Conservation (phyloP, 2,329 filamentous ascomycete genomes). For the Hyphodiscus sp. region DNA sequence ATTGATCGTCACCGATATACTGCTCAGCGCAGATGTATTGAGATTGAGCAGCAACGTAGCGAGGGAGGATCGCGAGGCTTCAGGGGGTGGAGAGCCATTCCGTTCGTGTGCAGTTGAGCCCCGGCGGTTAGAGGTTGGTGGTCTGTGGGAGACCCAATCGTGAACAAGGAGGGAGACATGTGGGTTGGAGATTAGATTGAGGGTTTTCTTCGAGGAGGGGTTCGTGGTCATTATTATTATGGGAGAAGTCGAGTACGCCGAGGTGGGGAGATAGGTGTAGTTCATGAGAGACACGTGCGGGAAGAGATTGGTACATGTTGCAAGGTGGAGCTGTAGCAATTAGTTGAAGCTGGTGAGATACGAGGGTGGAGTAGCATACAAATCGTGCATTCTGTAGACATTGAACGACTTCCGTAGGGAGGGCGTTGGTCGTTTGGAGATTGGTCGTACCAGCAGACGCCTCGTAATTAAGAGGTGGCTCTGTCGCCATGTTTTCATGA, state of each 20-base stretch:
- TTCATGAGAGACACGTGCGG: slow-evolving; percentile 98
- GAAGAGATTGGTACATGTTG: slow-evolving; percentile 75
- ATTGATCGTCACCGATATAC: slow-evolving; percentile 90
- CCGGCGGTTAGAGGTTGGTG: slow-evolving; percentile 61
- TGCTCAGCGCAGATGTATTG: slow-evolving; percentile 80
- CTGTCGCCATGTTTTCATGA: not conserved
- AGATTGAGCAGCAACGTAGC: slow-evolving; percentile 81
- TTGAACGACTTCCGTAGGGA: slow-evolving; percentile 80
- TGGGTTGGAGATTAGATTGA: slow-evolving; percentile 77
- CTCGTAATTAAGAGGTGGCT: slow-evolving; percentile 55
- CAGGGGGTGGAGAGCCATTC: slow-evolving; percentile 49
- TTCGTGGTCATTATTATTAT: slow-evolving; percentile 94
- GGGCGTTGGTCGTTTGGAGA: slow-evolving; percentile 53
- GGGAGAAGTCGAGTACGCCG: slow-evolving; percentile 61
- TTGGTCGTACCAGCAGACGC: slow-evolving; percentile 68
- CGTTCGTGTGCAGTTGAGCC: slow-evolving; percentile 47
- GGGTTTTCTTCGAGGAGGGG: slow-evolving; percentile 68
- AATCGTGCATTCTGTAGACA: slow-evolving; percentile 94
- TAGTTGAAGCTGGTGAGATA: slow-evolving; percentile 7
- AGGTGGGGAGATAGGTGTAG: slow-evolving; percentile 89
- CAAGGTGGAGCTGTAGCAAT: slow-evolving; percentile 75
- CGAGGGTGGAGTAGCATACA: slow-evolving; percentile 44
- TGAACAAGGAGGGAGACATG: slow-evolving; percentile 92
- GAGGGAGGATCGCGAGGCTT: slow-evolving; percentile 67
- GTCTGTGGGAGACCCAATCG: slow-evolving; percentile 93